Conservation (phyloP, 768 basidiomycete species). For the Lactarius sp. region DNA sequence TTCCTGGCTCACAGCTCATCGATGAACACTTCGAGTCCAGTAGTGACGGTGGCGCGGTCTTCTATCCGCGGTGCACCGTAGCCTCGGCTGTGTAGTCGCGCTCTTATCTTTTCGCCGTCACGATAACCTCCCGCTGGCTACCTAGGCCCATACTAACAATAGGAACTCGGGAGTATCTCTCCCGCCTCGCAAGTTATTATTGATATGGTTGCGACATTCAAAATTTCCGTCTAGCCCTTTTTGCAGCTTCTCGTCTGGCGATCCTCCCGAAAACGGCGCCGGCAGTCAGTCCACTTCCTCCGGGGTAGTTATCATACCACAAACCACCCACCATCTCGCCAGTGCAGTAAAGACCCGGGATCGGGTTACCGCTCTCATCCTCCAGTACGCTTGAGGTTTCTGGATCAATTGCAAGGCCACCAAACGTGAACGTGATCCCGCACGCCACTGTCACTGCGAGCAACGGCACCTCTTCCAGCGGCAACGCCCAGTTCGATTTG, state of each 20-base stretch:
- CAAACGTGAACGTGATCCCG: slow-evolving; percentile 71
- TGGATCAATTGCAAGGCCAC: slow-evolving; percentile 58
- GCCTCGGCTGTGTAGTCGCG: neutral
- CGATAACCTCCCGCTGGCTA: neutral
- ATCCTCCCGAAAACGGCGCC: slow-evolving; percentile 62
- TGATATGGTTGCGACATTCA: neutral
- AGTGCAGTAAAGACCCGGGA: slow-evolving; percentile 56
- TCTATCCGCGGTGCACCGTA: neutral
- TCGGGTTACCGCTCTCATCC: slow-evolving; percentile 36
- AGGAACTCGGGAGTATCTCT: slow-evolving; percentile 29
- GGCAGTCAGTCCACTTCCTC: slow-evolving; percentile 60
- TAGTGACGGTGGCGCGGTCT: neutral
- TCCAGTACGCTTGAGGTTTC: slow-evolving; percentile 48
- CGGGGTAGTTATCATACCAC: slow-evolving; percentile 64
- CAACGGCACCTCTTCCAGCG: slow-evolving; percentile 49
- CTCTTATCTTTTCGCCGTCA: neutral
- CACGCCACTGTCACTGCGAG: slow-evolving; percentile 64
- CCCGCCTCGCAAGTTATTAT: slow-evolving; percentile 29
- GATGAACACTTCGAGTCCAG: neutral
- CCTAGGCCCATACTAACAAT: neutral
- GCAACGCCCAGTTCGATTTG: slow-evolving; percentile 67
- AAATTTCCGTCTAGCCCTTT: neutral
- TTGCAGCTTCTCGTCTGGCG: slow-evolving; percentile 1
- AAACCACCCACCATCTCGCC: slow-evolving; percentile 67
- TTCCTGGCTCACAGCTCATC: neutral